These are phyloP conservation scores for Artemisia argyi DNA, from an alignment of 129 eudicot species.

Conservation along the genomic window DNA sequence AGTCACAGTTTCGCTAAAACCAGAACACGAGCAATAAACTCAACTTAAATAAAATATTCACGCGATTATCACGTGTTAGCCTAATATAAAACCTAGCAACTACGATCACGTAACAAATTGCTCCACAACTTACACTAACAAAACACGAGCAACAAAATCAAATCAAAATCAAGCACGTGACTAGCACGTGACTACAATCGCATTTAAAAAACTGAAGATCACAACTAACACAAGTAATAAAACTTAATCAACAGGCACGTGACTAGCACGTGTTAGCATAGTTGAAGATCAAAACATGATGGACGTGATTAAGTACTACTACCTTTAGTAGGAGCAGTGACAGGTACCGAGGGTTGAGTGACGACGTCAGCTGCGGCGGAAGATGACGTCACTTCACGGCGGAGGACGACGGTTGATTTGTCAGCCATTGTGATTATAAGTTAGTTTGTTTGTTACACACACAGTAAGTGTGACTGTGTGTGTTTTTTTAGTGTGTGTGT, in stretches of 20 bases:
- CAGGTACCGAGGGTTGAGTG: constrained; percentile 36
- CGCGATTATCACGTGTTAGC: background rate
- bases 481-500: too few relatives aligned
- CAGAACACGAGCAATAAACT: too few relatives aligned
- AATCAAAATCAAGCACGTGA: too few relatives aligned
- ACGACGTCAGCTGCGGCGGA: constrained; percentile 36
- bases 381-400: constrained; percentile 27
- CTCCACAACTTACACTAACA: too few relatives aligned
- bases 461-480: background rate
- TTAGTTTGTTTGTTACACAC: background rate
- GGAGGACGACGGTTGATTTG: constrained; percentile 45
- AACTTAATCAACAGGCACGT: too few relatives aligned
- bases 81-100: background rate
- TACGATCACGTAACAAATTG: constrained; percentile 1
- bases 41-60: background rate
- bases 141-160: too few relatives aligned
- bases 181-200: background rate
- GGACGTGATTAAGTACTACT: background rate
- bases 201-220: constrained; percentile 7
- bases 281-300: too few relatives aligned
- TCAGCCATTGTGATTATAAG: constrained; percentile 31
- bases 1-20: too few relatives aligned
- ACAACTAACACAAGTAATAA: background rate
- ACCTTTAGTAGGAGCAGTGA: constrained; percentile 60
- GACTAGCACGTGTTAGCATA: too few relatives aligned